phyloP scores from a whole-genome alignment of 257 asterid genomes.

The Avicennia marina region DNA sequence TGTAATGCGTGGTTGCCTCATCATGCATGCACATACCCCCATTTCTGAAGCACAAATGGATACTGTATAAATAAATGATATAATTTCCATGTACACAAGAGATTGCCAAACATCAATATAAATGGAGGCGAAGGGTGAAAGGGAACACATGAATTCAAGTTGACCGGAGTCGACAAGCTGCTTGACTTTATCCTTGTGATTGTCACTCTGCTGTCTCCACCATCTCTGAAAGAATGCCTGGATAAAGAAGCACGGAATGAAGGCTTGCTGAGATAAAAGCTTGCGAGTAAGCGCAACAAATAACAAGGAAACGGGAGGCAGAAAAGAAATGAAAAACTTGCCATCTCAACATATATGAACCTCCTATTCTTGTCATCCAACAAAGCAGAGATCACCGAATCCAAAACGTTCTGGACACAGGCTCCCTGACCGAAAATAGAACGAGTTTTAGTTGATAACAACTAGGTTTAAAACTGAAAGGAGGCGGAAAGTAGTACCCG shows the following conservation, averaged over 20 bases:
- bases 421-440: slow-evolving; percentile 49
- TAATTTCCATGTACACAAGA: neutral
- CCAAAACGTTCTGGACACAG: slow-evolving; percentile 76
- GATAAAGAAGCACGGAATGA: slow-evolving; percentile 9
- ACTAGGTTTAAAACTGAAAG: neutral
- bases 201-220: slow-evolving; percentile 72
- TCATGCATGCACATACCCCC: slow-evolving; percentile 94
- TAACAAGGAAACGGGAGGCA: neutral
- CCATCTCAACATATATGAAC: slow-evolving; percentile 82
- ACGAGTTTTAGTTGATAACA: neutral
- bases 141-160: slow-evolving; percentile 65
- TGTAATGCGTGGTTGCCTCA: slow-evolving; percentile 79
- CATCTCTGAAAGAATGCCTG: slow-evolving; percentile 82
- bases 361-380: slow-evolving; percentile 58
- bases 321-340: slow-evolving; percentile 17
- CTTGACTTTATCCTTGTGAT: slow-evolving; percentile 55
- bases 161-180: slow-evolving; percentile 65
- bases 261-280: neutral
- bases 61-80: slow-evolving; percentile 1
- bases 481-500: slow-evolving; percentile 29
- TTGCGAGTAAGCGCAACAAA: no score
- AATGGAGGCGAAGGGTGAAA: neutral
- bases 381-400: slow-evolving; percentile 59
- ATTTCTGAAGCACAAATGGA: slow-evolving; percentile 38
- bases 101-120: no score